Evolutionary conservation across 2,329 filamentous ascomycete genomes (phyloP).

Genomic region (Colletotrichum ledebouriae): DNA sequence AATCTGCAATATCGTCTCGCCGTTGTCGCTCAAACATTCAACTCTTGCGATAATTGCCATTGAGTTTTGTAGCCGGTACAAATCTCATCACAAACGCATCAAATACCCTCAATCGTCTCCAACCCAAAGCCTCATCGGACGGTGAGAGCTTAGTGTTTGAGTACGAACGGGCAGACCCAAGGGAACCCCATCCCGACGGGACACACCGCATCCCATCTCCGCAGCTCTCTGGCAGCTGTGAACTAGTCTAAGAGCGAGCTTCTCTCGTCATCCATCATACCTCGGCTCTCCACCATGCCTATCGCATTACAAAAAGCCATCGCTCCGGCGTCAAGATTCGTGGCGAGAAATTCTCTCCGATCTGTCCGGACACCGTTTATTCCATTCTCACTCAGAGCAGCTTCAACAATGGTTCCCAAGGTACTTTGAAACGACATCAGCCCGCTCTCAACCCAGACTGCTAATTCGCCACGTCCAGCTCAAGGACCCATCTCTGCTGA

Average conservation of each 20-base stretch:
- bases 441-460: background rate
- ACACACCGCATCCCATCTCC: conserved; percentile 32
- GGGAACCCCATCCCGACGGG: conserved; percentile 7
- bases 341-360: conserved; percentile 27
- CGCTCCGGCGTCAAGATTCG: conserved; percentile 39
- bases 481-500: conserved; percentile 85
- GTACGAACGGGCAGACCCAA: conserved; percentile 5
- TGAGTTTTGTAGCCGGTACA: background rate
- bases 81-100: background rate
- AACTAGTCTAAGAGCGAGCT: conserved; percentile 2
- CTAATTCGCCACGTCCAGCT: conserved; percentile 62
- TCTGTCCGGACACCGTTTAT: conserved; percentile 30
- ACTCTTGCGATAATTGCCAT: conserved; percentile 17
- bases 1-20: conserved; percentile 18
- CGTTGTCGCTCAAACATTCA: conserved; percentile 34
- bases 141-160: background rate
- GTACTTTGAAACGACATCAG: conserved; percentile 44
- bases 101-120: background rate
- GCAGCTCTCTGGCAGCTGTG: background rate
- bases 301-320: conserved; percentile 38
- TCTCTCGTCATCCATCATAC: conserved; percentile 10
- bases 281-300: conserved; percentile 34
- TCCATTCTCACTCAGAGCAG: conserved; percentile 50
- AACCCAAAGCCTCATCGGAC: background rate
- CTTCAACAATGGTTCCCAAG: conserved; percentile 64